Conservation (phyloP, 2,329 filamentous ascomycete genomes). For the Stagonosporopsis vannaccii region DNA sequence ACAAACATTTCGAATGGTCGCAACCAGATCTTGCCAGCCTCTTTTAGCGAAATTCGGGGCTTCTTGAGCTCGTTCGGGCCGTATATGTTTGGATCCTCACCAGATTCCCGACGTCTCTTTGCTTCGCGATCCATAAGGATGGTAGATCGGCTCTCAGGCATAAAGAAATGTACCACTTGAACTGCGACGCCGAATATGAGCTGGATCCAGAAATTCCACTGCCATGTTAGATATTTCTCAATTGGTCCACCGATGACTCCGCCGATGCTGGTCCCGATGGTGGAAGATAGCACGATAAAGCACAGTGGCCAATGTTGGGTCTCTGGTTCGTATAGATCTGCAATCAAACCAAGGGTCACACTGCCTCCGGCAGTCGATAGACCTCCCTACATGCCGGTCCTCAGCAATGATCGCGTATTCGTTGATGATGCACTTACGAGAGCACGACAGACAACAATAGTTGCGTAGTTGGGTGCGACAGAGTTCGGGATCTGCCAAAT, state of each 20-base stretch:
- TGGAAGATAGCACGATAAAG: conserved; percentile 59
- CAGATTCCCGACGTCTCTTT: conserved; percentile 71
- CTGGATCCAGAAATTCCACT: conserved; percentile 83
- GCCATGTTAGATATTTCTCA: conserved; percentile 63
- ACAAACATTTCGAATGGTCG: conserved; percentile 70
- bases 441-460: conserved; percentile 67
- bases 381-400: conserved; percentile 33
- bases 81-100: conserved; percentile 66
- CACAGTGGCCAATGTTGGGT: conserved; percentile 66
- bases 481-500: conserved; percentile 72
- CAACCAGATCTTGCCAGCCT: conserved; percentile 58
- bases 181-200: conserved; percentile 76
- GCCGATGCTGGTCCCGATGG: conserved; percentile 77
- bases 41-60: conserved; percentile 40
- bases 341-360: conserved; percentile 68
- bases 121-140: conserved; percentile 79
- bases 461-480: conserved; percentile 68
- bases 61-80: conserved; percentile 72
- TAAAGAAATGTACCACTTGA: conserved; percentile 70
- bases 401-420: background rate
- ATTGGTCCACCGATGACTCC: conserved; percentile 69
- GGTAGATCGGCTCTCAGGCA: conserved; percentile 77
- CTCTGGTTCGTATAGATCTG: conserved; percentile 66
- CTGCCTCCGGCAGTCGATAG: conserved; percentile 65
- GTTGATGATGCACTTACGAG: conserved; percentile 56